Conservation (phyloP, 805 yeast species). For the Metschnikowia cubensis region DNA sequence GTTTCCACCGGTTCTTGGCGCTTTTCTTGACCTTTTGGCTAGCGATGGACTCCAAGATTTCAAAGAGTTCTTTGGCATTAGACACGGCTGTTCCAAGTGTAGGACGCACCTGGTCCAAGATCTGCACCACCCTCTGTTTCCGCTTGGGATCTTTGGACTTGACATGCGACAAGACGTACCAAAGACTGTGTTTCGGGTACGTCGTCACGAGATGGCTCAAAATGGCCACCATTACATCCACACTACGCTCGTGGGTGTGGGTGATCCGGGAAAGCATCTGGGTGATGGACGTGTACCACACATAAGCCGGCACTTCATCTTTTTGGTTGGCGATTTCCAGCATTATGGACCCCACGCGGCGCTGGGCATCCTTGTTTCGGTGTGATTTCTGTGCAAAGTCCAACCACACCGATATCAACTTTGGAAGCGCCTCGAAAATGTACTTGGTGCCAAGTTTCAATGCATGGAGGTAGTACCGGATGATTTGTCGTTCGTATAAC, state of each 20-base stretch:
- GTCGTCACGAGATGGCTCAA: slow-evolving; percentile 52
- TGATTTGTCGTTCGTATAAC: slow-evolving; percentile 50
- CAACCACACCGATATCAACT: slow-evolving; percentile 86
- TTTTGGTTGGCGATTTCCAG: slow-evolving; percentile 45
- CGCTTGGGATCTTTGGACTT: slow-evolving; percentile 47
- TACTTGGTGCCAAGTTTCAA: slow-evolving; percentile 59
- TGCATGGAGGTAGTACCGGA: slow-evolving; percentile 54
- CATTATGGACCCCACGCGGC: slow-evolving; percentile 43
- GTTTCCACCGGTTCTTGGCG: slow-evolving; percentile 30
- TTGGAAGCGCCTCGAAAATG: slow-evolving; percentile 82
- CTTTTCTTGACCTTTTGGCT: slow-evolving; percentile 34
- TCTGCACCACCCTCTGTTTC: slow-evolving; percentile 23
- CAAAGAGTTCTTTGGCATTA: slow-evolving; percentile 35
- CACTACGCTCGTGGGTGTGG: slow-evolving; percentile 57
- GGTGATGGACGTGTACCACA: slow-evolving; percentile 82
- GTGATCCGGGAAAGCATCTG: slow-evolving; percentile 78
- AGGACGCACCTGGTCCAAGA: slow-evolving; percentile 19
- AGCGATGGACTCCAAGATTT: slow-evolving; percentile 43
- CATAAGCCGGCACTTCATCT: slow-evolving; percentile 43
- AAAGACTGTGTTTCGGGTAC: slow-evolving; percentile 82
- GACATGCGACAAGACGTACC: slow-evolving; percentile 72
- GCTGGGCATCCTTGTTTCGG: slow-evolving; percentile 27
- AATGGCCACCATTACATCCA: slow-evolving; percentile 52
- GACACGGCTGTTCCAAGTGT: slow-evolving; percentile 17
- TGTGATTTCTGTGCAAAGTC: slow-evolving; percentile 51